These are phyloP conservation scores for Aspergillus neoniger DNA, from an alignment of 2,329 filamentous ascomycete genomes.

Conservation along the genomic window DNA sequence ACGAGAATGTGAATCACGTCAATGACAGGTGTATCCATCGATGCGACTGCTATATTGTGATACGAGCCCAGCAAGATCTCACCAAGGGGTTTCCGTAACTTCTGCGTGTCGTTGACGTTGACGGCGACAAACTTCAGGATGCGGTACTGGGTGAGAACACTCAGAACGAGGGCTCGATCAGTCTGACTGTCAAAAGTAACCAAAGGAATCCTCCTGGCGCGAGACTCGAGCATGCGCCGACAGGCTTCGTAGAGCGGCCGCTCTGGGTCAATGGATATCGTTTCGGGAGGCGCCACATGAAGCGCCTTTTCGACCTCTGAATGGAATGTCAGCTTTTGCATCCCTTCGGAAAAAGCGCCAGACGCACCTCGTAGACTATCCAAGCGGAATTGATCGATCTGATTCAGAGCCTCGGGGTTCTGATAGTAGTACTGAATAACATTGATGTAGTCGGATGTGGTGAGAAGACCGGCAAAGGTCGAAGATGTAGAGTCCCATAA, in stretches of 20 bases:
- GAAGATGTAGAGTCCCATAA: constrained; percentile 94
- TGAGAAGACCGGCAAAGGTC: constrained; percentile 90
- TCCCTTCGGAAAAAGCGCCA: not conserved
- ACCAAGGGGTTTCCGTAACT: constrained; percentile 81
- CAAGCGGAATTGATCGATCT: constrained; percentile 90
- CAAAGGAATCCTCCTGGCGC: constrained; percentile 88
- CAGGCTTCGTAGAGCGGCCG: constrained; percentile 93
- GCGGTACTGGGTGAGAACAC: constrained; percentile 95
- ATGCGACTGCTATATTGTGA: constrained; percentile 73
- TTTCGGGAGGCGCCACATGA: constrained; percentile 86
- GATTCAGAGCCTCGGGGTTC: constrained; percentile 83
- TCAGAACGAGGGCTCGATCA: constrained; percentile 86
- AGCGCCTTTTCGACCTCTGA: constrained; percentile 93
- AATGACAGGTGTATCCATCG: constrained; percentile 87
- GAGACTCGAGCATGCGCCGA: constrained; percentile 87
- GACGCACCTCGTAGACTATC: constrained; percentile 81
- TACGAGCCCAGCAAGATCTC: constrained; percentile 88
- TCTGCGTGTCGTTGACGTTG: constrained; percentile 84
- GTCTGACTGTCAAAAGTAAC: constrained; percentile 95
- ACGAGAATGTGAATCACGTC: constrained; percentile 95
- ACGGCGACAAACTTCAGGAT: constrained; percentile 99
- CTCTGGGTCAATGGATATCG: constrained; percentile 90
- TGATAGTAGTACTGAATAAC: constrained; percentile 99
- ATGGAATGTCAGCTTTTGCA: constrained; percentile 6
- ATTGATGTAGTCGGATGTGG: constrained; percentile 97